These are phyloP conservation scores for Solanum dulcamara DNA, from an alignment of 257 asterid species.

Conservation along the genomic window DNA sequence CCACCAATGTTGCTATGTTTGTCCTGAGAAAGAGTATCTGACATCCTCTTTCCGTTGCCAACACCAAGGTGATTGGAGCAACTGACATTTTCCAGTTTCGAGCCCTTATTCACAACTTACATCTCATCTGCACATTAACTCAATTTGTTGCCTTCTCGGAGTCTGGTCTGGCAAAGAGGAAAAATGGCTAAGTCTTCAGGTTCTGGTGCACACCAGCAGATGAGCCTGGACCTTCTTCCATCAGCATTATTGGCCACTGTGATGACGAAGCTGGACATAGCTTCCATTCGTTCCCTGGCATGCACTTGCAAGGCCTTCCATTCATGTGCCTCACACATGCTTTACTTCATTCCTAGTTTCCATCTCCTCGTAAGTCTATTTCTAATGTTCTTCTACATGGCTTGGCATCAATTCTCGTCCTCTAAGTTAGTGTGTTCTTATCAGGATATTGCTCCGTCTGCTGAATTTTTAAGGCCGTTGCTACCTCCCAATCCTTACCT, in stretches of 20 bases:
- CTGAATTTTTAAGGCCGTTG: slow-evolving; percentile 52
- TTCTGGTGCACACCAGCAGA: slow-evolving; percentile 6
- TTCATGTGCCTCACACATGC: slow-evolving; percentile 53
- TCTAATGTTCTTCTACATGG: background rate
- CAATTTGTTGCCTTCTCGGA: background rate
- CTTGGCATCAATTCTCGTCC: background rate
- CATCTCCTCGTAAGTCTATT: slow-evolving; percentile 48
- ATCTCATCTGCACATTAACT: background rate
- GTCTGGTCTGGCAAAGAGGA: background rate
- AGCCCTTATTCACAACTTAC: background rate
- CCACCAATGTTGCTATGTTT: background rate
- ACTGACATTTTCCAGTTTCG: background rate
- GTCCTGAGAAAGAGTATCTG: background rate
- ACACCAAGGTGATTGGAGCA: background rate
- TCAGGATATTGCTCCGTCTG: slow-evolving; percentile 71
- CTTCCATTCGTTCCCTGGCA: slow-evolving; percentile 72
- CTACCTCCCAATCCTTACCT: slow-evolving; percentile 48
- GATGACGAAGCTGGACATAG: slow-evolving; percentile 74
- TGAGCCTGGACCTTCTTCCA: slow-evolving; percentile 54
- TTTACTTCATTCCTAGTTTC: slow-evolving; percentile 54
- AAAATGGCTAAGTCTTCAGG: slow-evolving; percentile 35
- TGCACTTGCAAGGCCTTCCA: slow-evolving; percentile 74
- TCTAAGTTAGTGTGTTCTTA: background rate
- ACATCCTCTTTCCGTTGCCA: background rate
- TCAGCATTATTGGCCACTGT: slow-evolving; percentile 67